Conservation (phyloP, 441 rosid species). For the Populus trichocarpa region DNA sequence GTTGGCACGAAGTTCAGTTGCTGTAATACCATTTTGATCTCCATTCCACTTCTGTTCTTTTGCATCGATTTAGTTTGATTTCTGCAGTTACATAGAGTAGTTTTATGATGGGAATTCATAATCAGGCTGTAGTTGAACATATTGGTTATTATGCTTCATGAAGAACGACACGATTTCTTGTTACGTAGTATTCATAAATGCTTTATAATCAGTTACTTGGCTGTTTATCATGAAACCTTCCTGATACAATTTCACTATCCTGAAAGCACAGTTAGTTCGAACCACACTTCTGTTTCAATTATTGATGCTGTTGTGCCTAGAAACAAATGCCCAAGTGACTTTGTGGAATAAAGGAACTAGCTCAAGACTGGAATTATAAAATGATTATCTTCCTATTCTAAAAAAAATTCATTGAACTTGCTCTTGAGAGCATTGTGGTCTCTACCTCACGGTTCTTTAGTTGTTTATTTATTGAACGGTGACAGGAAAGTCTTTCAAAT, state of each 20-base stretch:
- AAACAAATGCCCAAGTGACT: too few relatives aligned
- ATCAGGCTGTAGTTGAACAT: not conserved
- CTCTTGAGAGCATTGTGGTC: too few relatives aligned
- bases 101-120: not conserved
- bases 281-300: not conserved
- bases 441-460: too few relatives aligned
- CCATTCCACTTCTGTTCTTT: not conserved
- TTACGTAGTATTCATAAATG: not conserved
- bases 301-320: not conserved
- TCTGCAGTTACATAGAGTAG: not conserved
- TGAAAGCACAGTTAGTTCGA: not conserved
- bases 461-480: too few relatives aligned
- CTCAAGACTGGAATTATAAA: too few relatives aligned
- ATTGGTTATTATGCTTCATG: not conserved
- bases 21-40: slow-evolving; percentile 7
- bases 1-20: slow-evolving; percentile 7
- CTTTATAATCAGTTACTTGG: not conserved
- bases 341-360: too few relatives aligned
- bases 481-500: too few relatives aligned
- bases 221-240: not conserved
- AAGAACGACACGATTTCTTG: not conserved
- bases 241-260: not conserved
- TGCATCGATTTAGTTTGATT: slow-evolving; percentile 5
- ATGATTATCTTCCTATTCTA: too few relatives aligned
- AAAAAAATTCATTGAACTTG: too few relatives aligned